Conservation (phyloP, 2,329 filamentous ascomycete species). For the Lecanoromycetidae sp. region DNA sequence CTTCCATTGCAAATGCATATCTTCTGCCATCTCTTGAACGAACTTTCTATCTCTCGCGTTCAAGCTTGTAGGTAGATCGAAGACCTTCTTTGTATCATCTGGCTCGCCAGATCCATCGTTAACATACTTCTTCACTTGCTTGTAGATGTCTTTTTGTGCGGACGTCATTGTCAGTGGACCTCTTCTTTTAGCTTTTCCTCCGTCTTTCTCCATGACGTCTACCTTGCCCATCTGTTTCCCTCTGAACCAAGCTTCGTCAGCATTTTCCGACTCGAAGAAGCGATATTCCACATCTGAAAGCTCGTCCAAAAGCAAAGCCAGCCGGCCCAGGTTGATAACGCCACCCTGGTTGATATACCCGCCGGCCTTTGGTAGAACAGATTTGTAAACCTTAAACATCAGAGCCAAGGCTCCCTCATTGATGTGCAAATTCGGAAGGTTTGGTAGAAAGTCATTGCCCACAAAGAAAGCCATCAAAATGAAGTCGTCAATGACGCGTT, state of each 20-base stretch:
- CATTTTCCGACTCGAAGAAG: constrained; percentile 84
- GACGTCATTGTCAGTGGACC: constrained; percentile 52
- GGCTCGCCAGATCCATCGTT: constrained; percentile 50
- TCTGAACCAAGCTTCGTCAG: constrained; percentile 84
- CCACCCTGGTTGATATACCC: constrained; percentile 96
- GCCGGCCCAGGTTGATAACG: constrained; percentile 72
- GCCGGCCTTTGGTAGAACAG: constrained; percentile 70
- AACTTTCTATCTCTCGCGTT: constrained; percentile 85
- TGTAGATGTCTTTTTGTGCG: constrained; percentile 75
- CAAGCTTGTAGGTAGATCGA: constrained; percentile 62
- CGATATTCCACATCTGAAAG: constrained; percentile 78
- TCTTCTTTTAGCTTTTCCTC: constrained; percentile 37
- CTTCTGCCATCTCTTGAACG: constrained; percentile 70
- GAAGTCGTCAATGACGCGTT: constrained; percentile 96
- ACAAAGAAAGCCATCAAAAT: constrained; percentile 99
- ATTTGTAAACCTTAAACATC: constrained; percentile 97
- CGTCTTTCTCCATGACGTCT: constrained; percentile 49
- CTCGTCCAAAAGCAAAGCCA: constrained; percentile 67
- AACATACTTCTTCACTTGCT: constrained; percentile 70
- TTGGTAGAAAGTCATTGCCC: constrained; percentile 96
- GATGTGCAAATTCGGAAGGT: constrained; percentile 90
- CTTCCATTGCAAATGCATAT: constrained; percentile 53
- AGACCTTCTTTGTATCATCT: constrained; percentile 34
- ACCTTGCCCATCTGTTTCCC: constrained; percentile 65
- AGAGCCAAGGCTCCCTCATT: constrained; percentile 93